Conservation (phyloP, 331 rosid genomes). For the Quercus tomentella region DNA sequence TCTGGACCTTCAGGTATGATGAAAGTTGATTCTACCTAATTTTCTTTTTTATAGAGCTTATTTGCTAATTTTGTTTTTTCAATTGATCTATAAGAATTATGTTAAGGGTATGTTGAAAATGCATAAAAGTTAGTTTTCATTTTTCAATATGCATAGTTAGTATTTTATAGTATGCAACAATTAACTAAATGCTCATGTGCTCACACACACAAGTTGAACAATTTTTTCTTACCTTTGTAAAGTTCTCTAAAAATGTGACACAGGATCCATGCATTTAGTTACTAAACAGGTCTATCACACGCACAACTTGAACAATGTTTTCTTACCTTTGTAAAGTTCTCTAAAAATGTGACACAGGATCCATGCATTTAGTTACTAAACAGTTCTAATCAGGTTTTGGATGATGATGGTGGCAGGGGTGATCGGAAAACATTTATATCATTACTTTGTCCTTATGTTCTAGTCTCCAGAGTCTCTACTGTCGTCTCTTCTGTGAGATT, state of each 20-base stretch:
- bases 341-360: background rate
- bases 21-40: background rate
- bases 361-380: background rate
- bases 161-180: background rate
- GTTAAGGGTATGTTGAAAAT: background rate
- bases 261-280: background rate
- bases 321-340: background rate
- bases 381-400: background rate
- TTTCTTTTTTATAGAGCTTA: background rate
- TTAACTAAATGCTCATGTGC: background rate
- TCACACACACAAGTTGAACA: background rate
- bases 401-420: background rate
- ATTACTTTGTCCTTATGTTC: background rate
- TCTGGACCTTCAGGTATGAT: conserved; percentile 53
- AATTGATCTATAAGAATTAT: background rate
- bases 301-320: background rate
- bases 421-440: background rate
- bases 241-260: background rate
- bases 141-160: background rate
- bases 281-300: background rate
- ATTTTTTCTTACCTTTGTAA: background rate
- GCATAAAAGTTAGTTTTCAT: background rate
- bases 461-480: background rate
- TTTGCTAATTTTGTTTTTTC: background rate
- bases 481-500: background rate